Evolutionary conservation across 1,139 yeast species (phyloP), one percentile per base, ranked within the genome.

Genomic region (Pichia inconspicua): DNA sequence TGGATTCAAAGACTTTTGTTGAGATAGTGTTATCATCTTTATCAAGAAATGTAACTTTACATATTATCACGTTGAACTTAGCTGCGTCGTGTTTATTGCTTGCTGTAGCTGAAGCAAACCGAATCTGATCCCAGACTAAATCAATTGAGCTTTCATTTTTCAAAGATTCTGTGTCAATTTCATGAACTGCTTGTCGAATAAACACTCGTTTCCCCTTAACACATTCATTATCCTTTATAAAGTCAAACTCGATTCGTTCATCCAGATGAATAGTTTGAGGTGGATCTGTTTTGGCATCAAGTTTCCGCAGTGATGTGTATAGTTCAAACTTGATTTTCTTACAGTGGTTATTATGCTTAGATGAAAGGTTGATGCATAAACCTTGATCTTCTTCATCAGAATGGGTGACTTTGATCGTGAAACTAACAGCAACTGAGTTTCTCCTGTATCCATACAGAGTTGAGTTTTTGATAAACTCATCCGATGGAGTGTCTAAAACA

Each of bases 21-120:
- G 17, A 22, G 1, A 39, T 11, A 31, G 39, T 43, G 17, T 40
- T 30, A 4, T n/a, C 45, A 32, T 43, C 31, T 12, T 35, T 38
- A 19, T 45, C 42, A 14, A 46, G 30, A 32, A 51, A 31, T n/a
- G 40, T 43, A 9, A 46, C 30, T 8, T 38, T 47, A 17, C 37
- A 34, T 38, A 58, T 46, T 4, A 36, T 42, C n/a, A 58, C 36
- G 10, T 37, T 40, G 25, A 48, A 48, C 12, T 44, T 48, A 10
- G 43, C 40, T 5, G 50, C 48, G 42, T 52, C 55, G 17, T 52
- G 48, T 19, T 51, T 45, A 28, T 52, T 52, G 37, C 44, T 50
- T 4, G 53, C 55, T 0, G 53, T 50, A 7, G 55, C 53, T 5
- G 55, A 46, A 19, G 47, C 46, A 28, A 52, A 52, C 8, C 40